phyloP scores from a whole-genome alignment of 2,329 filamentous ascomycete genomes.

The Trichoderma semiorbis region DNA sequence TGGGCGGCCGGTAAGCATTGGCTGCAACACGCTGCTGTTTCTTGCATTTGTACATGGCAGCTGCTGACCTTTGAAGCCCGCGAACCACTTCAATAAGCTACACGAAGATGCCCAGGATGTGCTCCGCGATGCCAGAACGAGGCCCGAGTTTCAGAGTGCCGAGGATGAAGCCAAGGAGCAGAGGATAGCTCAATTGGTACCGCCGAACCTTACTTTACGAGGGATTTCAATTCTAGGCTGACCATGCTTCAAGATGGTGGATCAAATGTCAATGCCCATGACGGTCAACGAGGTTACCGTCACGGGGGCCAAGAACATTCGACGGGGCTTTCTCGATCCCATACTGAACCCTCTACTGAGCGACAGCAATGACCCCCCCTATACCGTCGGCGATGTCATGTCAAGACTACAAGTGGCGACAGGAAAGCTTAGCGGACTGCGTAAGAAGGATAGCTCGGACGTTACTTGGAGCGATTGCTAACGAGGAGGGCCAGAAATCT shows the following conservation, averaged over 20 bases:
- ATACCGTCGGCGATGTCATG: slow-evolving; percentile 78
- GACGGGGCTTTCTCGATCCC: slow-evolving; percentile 75
- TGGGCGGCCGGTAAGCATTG: slow-evolving; percentile 30
- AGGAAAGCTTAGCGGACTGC: slow-evolving; percentile 74
- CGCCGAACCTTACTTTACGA: neutral
- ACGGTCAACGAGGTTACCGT: slow-evolving; percentile 83
- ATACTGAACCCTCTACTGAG: slow-evolving; percentile 75
- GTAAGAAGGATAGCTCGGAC: slow-evolving; percentile 45
- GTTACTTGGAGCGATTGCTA: slow-evolving; percentile 24
- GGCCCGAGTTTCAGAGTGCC: slow-evolving; percentile 34
- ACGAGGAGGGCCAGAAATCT: slow-evolving; percentile 63
- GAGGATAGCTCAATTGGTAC: slow-evolving; percentile 38
- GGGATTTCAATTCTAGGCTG: slow-evolving; percentile 17
- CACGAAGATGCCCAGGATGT: slow-evolving; percentile 37
- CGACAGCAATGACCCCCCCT: slow-evolving; percentile 61
- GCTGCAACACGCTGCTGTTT: slow-evolving; percentile 1
- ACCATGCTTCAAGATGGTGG: slow-evolving; percentile 40
- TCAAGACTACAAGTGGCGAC: slow-evolving; percentile 66
- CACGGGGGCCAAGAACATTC: slow-evolving; percentile 78
- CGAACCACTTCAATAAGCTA: slow-evolving; percentile 40
- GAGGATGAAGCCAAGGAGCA: slow-evolving; percentile 40
- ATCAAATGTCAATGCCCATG: slow-evolving; percentile 83
- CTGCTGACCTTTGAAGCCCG: slow-evolving; percentile 29
- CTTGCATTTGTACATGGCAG: slow-evolving; percentile 11
- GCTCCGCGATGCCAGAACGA: slow-evolving; percentile 38